Conservation (phyloP, 2,329 filamentous ascomycete genomes). For the Paraconiothyrium brasiliense region DNA sequence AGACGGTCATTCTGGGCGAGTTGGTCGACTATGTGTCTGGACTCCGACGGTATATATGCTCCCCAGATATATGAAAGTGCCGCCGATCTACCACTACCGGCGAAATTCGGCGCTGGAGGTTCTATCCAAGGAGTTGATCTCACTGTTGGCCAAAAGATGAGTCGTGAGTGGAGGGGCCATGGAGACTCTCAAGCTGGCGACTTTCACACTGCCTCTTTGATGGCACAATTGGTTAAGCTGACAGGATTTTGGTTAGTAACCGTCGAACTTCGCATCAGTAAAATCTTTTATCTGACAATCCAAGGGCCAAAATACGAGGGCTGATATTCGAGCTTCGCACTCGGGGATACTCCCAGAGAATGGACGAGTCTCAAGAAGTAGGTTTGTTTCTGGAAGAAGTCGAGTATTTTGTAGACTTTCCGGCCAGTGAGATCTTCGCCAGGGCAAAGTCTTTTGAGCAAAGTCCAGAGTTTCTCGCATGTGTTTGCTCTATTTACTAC, state of each 20-base stretch:
- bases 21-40: conserved; percentile 3
- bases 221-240: conserved; percentile 4
- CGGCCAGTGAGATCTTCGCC: background rate
- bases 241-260: conserved; percentile 1
- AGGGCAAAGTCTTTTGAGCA: background rate
- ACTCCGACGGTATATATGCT: background rate
- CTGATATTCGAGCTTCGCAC: background rate
- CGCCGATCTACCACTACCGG: conserved; percentile 2
- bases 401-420: background rate
- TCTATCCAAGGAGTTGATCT: conserved; percentile 12
- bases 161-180: background rate
- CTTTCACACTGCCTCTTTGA: background rate
- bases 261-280: background rate
- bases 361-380: background rate
- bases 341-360: background rate
- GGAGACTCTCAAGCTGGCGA: background rate
- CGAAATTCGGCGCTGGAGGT: background rate
- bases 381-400: background rate
- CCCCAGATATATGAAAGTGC: background rate
- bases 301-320: background rate
- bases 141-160: background rate
- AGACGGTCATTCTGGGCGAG: conserved; percentile 12
- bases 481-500: conserved; percentile 1
- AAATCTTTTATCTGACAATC: background rate
- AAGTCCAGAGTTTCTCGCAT: conserved; percentile 2